These are phyloP conservation scores for Cordyceps pruinosa DNA, from an alignment of 2,329 filamentous ascomycete species.

Conservation along the genomic window DNA sequence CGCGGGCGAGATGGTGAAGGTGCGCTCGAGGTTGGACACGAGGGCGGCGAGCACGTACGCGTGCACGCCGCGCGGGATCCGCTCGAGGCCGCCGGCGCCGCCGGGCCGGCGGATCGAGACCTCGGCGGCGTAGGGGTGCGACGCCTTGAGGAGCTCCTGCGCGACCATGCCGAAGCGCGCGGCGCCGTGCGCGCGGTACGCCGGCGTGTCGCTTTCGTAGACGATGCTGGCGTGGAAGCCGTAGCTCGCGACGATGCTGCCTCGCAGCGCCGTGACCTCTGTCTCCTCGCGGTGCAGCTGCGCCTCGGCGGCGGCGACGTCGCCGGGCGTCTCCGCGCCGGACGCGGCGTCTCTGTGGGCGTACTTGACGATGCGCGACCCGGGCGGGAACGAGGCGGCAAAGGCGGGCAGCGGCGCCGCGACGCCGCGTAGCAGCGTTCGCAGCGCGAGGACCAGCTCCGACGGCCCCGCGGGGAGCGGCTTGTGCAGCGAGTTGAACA, in stretches of 20 bases:
- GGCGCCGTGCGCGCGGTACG: conserved; percentile 69
- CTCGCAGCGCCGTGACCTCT: conserved; percentile 45
- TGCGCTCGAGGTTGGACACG: conserved; percentile 74
- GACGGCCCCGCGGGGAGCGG: conserved; percentile 42
- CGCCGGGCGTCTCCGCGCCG: conserved; percentile 3
- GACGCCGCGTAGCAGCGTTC: conserved; percentile 53
- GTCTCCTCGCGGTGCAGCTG: conserved; percentile 24
- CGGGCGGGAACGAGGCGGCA: conserved; percentile 52
- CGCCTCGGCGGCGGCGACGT: conserved; percentile 6
- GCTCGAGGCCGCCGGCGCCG: conserved; percentile 13
- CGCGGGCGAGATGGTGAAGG: conserved; percentile 73
- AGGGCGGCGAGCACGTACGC: conserved; percentile 71
- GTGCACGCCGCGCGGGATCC: conserved; percentile 43
- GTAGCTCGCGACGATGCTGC: conserved; percentile 83
- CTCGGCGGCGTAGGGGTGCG: conserved; percentile 42
- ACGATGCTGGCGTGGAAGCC: conserved; percentile 85
- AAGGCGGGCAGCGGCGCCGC: conserved; percentile 55
- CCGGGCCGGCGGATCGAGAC: conserved; percentile 29
- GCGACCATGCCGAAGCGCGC: conserved; percentile 83
- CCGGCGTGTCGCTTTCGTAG: conserved; percentile 80
- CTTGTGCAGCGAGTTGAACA: conserved; percentile 57
- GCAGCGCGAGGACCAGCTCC: conserved; percentile 43
- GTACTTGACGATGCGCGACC: conserved; percentile 42
- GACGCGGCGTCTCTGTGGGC: conserved; percentile 13
- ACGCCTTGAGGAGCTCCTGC: conserved; percentile 57